Evolutionary conservation across 2,329 filamentous ascomycete genomes (phyloP).

Genomic region (Fusarium sp.): DNA sequence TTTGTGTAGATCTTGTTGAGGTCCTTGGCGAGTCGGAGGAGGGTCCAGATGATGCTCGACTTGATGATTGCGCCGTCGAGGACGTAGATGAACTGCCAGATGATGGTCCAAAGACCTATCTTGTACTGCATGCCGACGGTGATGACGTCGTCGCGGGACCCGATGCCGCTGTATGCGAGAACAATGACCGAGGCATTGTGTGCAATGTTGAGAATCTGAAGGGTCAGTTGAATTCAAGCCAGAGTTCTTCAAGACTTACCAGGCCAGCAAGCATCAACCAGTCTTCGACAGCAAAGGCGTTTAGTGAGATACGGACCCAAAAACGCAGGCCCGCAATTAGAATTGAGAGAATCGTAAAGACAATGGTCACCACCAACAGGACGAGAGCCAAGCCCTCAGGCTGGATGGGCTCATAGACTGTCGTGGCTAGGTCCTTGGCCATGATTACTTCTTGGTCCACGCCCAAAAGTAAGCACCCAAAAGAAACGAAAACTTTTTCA

Average conservation of each 20-base stretch:
- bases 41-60: conserved; percentile 31
- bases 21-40: conserved; percentile 30
- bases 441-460: conserved; percentile 6
- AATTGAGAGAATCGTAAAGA: conserved; percentile 21
- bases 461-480: not conserved
- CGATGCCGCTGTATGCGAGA: conserved; percentile 20
- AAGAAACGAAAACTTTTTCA: not conserved
- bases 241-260: not conserved
- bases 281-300: not conserved
- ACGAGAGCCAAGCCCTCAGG: conserved; percentile 28
- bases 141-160: conserved; percentile 24
- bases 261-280: not conserved
- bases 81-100: conserved; percentile 35
- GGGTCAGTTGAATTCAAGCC: not conserved
- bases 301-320: not conserved
- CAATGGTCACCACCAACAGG: conserved; percentile 20
- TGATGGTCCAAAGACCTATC: conserved; percentile 30
- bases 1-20: conserved; percentile 10
- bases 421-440: conserved; percentile 30
- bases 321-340: conserved; percentile 10
- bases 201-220: conserved; percentile 24
- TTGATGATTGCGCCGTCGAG: conserved; percentile 29
- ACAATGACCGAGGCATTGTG: conserved; percentile 27
- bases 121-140: conserved; percentile 34
- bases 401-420: conserved; percentile 25